Evolutionary conservation across 2,329 filamentous ascomycete species (phyloP).

Genomic region (Orbilia brochopaga): DNA sequence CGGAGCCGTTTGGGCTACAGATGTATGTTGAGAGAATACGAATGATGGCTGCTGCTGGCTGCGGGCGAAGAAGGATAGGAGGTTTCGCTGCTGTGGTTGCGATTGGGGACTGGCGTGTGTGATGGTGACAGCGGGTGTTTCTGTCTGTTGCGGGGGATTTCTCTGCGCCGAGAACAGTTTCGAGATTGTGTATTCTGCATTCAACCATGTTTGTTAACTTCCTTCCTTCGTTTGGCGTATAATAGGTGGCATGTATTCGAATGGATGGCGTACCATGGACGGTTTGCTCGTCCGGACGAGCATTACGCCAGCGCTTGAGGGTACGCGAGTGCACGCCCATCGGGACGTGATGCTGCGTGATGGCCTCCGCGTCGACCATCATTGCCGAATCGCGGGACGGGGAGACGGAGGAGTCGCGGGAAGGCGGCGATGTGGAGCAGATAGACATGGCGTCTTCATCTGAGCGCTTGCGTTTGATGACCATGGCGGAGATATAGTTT

Average conservation of each 20-base stretch:
- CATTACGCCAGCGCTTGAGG: conserved; percentile 53
- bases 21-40: background rate
- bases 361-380: conserved; percentile 36
- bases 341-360: conserved; percentile 46
- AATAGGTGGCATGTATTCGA: background rate
- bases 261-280: conserved; percentile 50
- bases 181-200: conserved; percentile 53
- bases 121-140: conserved; percentile 14
- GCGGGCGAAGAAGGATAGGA: conserved; percentile 38
- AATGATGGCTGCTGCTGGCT: conserved; percentile 12
- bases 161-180: conserved; percentile 54
- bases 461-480: conserved; percentile 45
- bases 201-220: background rate
- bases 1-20: background rate
- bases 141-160: conserved; percentile 7
- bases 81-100: conserved; percentile 27
- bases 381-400: conserved; percentile 20
- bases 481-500: conserved; percentile 18
- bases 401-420: conserved; percentile 28
- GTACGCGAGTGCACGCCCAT: conserved; percentile 48
- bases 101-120: conserved; percentile 5
- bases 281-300: conserved; percentile 52
- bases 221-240: background rate
- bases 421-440: conserved; percentile 29
- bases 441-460: conserved; percentile 49